Evolutionary conservation across 208 protist genomes (phyloP).

Genomic region (Wallacemonas collosoma): DNA sequence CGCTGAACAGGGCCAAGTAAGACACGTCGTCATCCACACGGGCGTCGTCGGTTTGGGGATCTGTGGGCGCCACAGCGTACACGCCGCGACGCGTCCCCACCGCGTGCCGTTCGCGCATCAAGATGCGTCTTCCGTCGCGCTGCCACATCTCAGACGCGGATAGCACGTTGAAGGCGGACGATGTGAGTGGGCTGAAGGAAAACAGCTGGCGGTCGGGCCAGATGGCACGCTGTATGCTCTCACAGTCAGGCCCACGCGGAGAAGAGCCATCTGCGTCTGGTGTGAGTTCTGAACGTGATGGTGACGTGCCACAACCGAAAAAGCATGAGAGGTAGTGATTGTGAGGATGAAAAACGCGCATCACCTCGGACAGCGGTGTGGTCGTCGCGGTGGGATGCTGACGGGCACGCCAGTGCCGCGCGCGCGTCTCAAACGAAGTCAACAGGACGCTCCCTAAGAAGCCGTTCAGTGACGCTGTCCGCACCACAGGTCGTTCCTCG

Average conservation of each 20-base stretch:
- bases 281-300: neutral
- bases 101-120: neutral
- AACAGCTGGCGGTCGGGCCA: conserved; percentile 4
- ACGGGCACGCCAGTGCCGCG: neutral
- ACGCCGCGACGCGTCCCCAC: neutral
- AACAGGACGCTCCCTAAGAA: neutral
- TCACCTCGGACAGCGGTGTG: neutral
- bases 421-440: conserved; percentile 6
- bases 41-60: neutral
- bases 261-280: too few species aligned
- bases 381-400: neutral
- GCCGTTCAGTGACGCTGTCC: neutral
- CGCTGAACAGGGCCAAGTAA: too few species aligned
- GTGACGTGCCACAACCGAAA: neutral
- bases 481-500: neutral
- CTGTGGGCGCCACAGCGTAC: neutral
- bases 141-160: neutral
- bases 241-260: neutral
- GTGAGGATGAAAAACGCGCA: neutral
- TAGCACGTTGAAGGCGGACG: conserved; percentile 4
- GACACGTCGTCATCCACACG: neutral
- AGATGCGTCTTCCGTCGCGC: neutral
- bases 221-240: neutral
- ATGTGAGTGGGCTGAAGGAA: conserved; percentile 7
- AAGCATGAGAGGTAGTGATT: conserved; percentile 17